Conservation (phyloP, 2,329 filamentous ascomycete species). For the Myrmaecium sp. region DNA sequence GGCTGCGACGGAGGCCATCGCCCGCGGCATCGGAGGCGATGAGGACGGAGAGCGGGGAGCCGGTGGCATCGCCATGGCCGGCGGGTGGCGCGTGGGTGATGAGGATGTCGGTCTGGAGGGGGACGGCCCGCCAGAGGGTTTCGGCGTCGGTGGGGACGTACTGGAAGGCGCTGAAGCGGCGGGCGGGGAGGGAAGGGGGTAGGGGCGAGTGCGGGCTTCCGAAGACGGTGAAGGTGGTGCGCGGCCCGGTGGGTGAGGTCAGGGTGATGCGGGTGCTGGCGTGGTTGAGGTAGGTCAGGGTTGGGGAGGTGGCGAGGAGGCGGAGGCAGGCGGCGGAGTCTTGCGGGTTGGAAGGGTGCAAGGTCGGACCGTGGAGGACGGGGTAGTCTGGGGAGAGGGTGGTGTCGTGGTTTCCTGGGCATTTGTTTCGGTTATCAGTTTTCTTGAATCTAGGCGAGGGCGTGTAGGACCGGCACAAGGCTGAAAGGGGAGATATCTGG, state of each 20-base stretch:
- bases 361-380: constrained; percentile 31
- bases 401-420: constrained; percentile 55
- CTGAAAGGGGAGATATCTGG: constrained; percentile 1
- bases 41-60: constrained; percentile 9
- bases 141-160: constrained; percentile 32
- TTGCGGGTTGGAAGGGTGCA: constrained; percentile 41
- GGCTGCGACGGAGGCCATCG: constrained; percentile 10
- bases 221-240: constrained; percentile 48
- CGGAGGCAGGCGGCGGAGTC: constrained; percentile 35
- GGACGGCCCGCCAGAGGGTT: constrained; percentile 43
- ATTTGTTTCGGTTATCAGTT: constrained; percentile 4
- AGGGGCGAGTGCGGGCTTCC: constrained; percentile 52
- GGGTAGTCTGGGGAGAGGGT: constrained; percentile 52
- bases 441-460: background rate
- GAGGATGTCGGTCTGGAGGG: constrained; percentile 45
- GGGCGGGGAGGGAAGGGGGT: too few species aligned
- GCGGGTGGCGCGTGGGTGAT: constrained; percentile 54
- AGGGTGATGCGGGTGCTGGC: constrained; percentile 37
- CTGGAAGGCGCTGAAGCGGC: constrained; percentile 49
- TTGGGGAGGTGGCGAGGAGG: constrained; percentile 32
- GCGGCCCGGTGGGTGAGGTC: constrained; percentile 35
- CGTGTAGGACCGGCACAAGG: background rate
- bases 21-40: constrained; percentile 39
- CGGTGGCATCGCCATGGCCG: constrained; percentile 36
- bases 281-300: constrained; percentile 50